Evolutionary conservation across 176 grass and related monocot species (phyloP), one percentile per base, ranked within the genome.

Genomic region (Oryza brachyantha): DNA sequence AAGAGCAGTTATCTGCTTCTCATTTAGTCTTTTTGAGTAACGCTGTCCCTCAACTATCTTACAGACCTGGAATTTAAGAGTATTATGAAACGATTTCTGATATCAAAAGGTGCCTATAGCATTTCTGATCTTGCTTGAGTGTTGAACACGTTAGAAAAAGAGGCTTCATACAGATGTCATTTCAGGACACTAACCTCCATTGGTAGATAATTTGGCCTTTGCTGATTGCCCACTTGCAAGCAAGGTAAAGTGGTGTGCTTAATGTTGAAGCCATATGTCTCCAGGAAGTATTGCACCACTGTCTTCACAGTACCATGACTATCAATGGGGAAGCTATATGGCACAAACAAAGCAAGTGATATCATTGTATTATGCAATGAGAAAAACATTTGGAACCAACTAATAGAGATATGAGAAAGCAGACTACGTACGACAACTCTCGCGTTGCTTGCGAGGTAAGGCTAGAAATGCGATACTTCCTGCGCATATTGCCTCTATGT

Each of bases 381-480:
- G 52, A 14, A 13, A 64, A 22, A 29, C 32, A 76, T 59, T n/a
- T 66, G 29, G 42, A 71, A 81, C 54, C 41, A 21, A 4, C 2
- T 2, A 25, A 71, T 52, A 67, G 63, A 70, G 35, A 80, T 85
- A 37, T 60, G 59, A 70, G 28, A 29, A 64, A 76, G 43, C 36
- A 21, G 80, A 85, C 36, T 43, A 50, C 78, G 67, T 91, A 91
- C 89, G 86, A 85, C 62, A 91, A 78, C 76, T 91, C 89, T 70
- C 89, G 88, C 27, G 89, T 85, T 59, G 82, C 78, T 64, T 91
- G 89, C 17, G 89, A 85, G 70, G 89, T 91, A 74, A 91, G 82
- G 34, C 89, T 86, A 86, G 74, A 83, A 55, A 92, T 92, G 75
- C 90, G 90, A 66, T 92, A 92, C 81, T 92, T 92, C 78, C 90